These are phyloP conservation scores for Peribolospora baueri DNA, from an alignment of 768 basidiomycete genomes.

Conservation along the genomic window DNA sequence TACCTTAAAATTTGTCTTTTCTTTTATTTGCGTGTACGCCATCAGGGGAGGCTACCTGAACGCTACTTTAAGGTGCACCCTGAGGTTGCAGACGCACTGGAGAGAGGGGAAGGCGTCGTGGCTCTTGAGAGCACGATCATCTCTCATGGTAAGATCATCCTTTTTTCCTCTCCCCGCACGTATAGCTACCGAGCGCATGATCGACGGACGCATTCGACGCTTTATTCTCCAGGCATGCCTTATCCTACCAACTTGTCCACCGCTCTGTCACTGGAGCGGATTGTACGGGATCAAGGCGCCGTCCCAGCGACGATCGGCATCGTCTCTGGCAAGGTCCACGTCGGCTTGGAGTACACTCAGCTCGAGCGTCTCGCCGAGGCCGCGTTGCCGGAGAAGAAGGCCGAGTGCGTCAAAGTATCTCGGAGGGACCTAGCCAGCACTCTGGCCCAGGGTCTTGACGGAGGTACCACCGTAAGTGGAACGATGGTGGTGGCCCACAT, in stretches of 20 bases:
- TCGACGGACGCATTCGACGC: too few species aligned
- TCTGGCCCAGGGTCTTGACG: slow-evolving; percentile 25
- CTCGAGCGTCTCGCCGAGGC: slow-evolving; percentile 42
- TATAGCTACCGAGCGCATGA: slow-evolving; percentile 15
- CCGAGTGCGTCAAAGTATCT: slow-evolving; percentile 15
- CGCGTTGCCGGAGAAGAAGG: slow-evolving; percentile 23
- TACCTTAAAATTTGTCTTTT: too few species aligned
- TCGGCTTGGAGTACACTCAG: slow-evolving; percentile 45
- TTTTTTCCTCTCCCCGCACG: background rate
- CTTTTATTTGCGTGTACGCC: too few species aligned
- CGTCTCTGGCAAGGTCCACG: slow-evolving; percentile 56
- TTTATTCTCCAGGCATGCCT: slow-evolving; percentile 27
- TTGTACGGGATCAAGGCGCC: slow-evolving; percentile 49
- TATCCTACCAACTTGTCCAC: slow-evolving; percentile 51
- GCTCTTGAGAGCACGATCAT: slow-evolving; percentile 81
- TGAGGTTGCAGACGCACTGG: slow-evolving; percentile 61
- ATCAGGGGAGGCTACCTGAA: too few species aligned
- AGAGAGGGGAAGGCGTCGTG: slow-evolving; percentile 41
- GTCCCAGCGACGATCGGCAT: slow-evolving; percentile 78
- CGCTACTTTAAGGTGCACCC: slow-evolving; percentile 32
- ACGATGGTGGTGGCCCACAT: slow-evolving; percentile 28
- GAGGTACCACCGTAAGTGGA: slow-evolving; percentile 35
- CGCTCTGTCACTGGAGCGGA: slow-evolving; percentile 42
- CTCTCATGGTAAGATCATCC: slow-evolving; percentile 37
- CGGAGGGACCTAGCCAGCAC: slow-evolving; percentile 15